phyloP scores from a whole-genome alignment of 129 eudicot genomes.

The sunflower (Helianthus annuus) region DNA sequence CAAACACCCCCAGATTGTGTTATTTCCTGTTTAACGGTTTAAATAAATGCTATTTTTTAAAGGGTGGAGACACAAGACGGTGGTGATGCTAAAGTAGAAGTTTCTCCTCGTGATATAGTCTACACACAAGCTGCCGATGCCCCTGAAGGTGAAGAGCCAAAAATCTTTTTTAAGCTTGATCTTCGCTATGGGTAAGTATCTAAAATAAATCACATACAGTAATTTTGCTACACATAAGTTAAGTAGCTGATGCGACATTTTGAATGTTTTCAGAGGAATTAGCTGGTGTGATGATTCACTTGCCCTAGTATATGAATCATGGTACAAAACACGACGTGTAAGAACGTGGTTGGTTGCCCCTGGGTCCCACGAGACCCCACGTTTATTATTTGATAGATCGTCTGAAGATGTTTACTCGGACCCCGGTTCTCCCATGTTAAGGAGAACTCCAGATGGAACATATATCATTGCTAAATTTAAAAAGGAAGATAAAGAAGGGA shows the following conservation, averaged over 20 bases:
- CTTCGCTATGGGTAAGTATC: conserved; percentile 86
- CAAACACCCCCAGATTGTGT: not conserved
- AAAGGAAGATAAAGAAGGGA: conserved; percentile 64
- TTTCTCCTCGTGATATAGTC: conserved; percentile 92
- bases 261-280: conserved; percentile 64
- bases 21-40: not conserved
- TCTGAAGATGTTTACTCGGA: conserved; percentile 97
- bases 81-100: conserved; percentile 95
- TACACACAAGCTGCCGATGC: conserved; percentile 87
- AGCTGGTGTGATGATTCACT: conserved; percentile 98
- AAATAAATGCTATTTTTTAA: conserved; percentile 9
- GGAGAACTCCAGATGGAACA: conserved; percentile 78
- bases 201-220: not conserved
- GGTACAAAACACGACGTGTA: conserved; percentile 83
- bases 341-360: conserved; percentile 92
- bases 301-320: conserved; percentile 87
- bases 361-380: conserved; percentile 59
- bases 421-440: conserved; percentile 96
- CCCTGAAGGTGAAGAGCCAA: conserved; percentile 66
- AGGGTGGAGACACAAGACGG: conserved; percentile 99
- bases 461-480: conserved; percentile 84
- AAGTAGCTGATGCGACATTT: not conserved
- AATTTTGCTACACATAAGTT: not conserved
- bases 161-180: conserved; percentile 78
- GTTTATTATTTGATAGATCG: conserved; percentile 85